Conservation (phyloP, 2,329 filamentous ascomycete species). For the Botryotinia narcissicola region DNA sequence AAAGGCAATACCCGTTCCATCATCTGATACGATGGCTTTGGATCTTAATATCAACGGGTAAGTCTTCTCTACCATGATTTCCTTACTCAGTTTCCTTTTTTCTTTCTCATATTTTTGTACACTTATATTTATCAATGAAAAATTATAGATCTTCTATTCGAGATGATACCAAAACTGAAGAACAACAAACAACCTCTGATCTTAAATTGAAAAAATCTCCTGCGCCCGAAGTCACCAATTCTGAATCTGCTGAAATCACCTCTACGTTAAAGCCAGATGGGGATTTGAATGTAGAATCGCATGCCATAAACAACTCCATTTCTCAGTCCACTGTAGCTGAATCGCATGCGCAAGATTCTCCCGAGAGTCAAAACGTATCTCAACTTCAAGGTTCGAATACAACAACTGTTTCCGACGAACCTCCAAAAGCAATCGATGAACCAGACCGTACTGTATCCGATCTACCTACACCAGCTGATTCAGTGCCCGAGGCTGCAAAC, state of each 20-base stretch:
- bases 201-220: conserved; percentile 4
- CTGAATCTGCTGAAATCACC: not conserved
- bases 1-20: conserved; percentile 49
- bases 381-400: conserved; percentile 24
- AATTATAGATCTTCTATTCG: conserved; percentile 35
- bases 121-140: conserved; percentile 38
- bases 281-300: not conserved
- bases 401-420: conserved; percentile 18
- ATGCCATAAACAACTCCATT: not conserved
- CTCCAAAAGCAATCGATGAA: not conserved
- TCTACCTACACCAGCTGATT: conserved; percentile 25
- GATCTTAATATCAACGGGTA: conserved; percentile 58
- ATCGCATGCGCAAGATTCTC: conserved; percentile 15
- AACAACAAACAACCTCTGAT: conserved; percentile 14
- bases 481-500: conserved; percentile 30
- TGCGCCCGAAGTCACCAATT: conserved; percentile 4
- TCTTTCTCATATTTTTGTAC: conserved; percentile 34
- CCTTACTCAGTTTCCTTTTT: conserved; percentile 30
- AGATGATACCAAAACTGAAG: conserved; percentile 32
- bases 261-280: not conserved
- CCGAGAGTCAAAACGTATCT: conserved; percentile 6
- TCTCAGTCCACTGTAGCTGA: conserved; percentile 9
- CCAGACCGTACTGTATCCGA: conserved; percentile 12
- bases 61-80: conserved; percentile 42
- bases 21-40: conserved; percentile 51